Conservation (phyloP, 2,329 filamentous ascomycete species). For the Pestalotiopsis sp. region DNA sequence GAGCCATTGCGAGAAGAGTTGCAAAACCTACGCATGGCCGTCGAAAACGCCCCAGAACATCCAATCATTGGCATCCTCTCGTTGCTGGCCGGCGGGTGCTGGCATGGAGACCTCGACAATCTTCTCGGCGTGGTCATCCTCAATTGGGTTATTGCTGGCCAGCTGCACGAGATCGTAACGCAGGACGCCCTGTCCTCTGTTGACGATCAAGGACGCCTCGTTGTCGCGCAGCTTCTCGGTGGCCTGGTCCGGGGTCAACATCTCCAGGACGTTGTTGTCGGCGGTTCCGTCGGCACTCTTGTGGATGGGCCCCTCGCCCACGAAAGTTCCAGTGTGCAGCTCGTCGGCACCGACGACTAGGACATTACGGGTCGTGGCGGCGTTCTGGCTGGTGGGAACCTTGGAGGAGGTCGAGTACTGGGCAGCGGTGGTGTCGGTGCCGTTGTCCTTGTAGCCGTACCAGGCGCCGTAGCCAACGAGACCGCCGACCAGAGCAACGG, state of each 20-base stretch:
- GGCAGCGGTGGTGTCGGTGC: conserved; percentile 35
- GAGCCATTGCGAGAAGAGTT: background rate
- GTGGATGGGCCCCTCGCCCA: conserved; percentile 81
- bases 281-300: conserved; percentile 87
- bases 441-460: conserved; percentile 64
- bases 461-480: conserved; percentile 76
- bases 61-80: conserved; percentile 75
- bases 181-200: conserved; percentile 85
- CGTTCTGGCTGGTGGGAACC: conserved; percentile 32
- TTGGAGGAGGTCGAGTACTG: conserved; percentile 40
- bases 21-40: conserved; percentile 77
- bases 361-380: conserved; percentile 61
- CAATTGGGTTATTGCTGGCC: conserved; percentile 94
- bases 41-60: conserved; percentile 99
- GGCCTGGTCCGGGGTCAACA: conserved; percentile 93
- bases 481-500: conserved; percentile 66
- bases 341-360: conserved; percentile 88
- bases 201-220: conserved; percentile 89
- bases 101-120: conserved; percentile 83
- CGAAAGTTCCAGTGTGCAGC: conserved; percentile 83
- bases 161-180: conserved; percentile 94
- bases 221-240: conserved; percentile 85
- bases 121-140: conserved; percentile 97
- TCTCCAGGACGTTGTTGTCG: conserved; percentile 78
- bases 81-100: conserved; percentile 36